Evolutionary conservation across 75 land plant species (phyloP), one percentile per base, ranked within the genome.

Genomic region (Cryptomeria japonica): DNA sequence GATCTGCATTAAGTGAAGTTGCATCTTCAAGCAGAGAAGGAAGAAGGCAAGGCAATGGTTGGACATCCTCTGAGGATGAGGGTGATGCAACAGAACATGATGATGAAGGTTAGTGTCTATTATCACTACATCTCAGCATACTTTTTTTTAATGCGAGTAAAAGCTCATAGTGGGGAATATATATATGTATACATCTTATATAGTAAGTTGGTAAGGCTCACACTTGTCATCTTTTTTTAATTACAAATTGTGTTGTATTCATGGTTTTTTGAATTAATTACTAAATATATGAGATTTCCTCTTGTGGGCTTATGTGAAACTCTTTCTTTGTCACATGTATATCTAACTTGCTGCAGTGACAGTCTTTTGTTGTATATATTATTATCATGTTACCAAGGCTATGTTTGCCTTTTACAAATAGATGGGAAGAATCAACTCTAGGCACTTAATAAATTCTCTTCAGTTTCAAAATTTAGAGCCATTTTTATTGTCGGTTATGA

Each of bases 41-140:
- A 16, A 42, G 87, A 13, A 88, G 41, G 56, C 55, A 36, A 75
- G 84, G 89, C 46, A 91, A 91, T 77, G 95, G 95, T 53, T 97
- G 99, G 99, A 89, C 95, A 85, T 94, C 94, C 19, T 95, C 97
- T 84, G 99, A 96, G 39, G 99, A 97, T 90, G 99, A 97, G 85
- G 89, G 85, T 41, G 97, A 96, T 89, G 91, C 89, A 34, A 91
- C 93, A 90, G 97, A 96, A 11, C 91, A 88, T 80, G 93, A 92
- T 84, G 92, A 91, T 84, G 95, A 92, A 92, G 96, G 96, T 95
- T 34, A 75, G 84, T n/a, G 28, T 82, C 47, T 82, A 51, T 16
- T 13, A 51, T 51, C 16, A 13, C 47, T 82, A 82, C 31, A 75
- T 44, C 15, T 46, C 16, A 41, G n/a, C 47, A 11, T 46, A 28